These are phyloP conservation scores for Blepharisma undulans DNA, from an alignment of 169 alveolate species.

Conservation along the genomic window DNA sequence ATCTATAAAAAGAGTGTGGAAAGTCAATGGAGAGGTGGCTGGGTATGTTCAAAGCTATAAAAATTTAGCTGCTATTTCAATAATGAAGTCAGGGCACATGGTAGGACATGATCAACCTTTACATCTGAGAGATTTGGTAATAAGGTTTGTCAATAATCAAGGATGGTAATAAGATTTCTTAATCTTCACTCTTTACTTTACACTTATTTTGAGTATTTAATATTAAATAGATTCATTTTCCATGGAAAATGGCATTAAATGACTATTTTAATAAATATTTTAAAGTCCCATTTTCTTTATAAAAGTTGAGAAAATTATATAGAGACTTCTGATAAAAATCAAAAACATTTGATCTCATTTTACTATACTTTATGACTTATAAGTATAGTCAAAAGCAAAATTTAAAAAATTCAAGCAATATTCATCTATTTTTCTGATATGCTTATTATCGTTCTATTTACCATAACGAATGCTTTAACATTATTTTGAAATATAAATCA, in stretches of 20 bases:
- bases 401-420: too few species aligned
- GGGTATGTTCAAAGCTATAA: slow-evolving; percentile 51
- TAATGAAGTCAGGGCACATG: slow-evolving; percentile 72
- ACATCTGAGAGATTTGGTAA: slow-evolving; percentile 40
- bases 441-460: not conserved
- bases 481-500: not conserved
- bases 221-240: too few species aligned
- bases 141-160: slow-evolving; percentile 37
- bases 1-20: slow-evolving; percentile 13
- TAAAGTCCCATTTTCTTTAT: too few species aligned
- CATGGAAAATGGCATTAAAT: too few species aligned
- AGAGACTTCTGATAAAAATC: too few species aligned
- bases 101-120: slow-evolving; percentile 63
- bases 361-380: too few species aligned
- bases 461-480: not conserved
- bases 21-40: slow-evolving; percentile 60
- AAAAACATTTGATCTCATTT: too few species aligned
- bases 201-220: too few species aligned
- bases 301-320: too few species aligned
- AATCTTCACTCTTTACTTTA: not conserved
- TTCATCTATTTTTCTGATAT: not conserved
- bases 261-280: too few species aligned
- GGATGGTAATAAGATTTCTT: not conserved
- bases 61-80: slow-evolving; percentile 54
- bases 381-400: too few species aligned